These are phyloP conservation scores for Fusarium austroafricanum DNA, from an alignment of 2,329 filamentous ascomycete genomes.

Conservation along the genomic window DNA sequence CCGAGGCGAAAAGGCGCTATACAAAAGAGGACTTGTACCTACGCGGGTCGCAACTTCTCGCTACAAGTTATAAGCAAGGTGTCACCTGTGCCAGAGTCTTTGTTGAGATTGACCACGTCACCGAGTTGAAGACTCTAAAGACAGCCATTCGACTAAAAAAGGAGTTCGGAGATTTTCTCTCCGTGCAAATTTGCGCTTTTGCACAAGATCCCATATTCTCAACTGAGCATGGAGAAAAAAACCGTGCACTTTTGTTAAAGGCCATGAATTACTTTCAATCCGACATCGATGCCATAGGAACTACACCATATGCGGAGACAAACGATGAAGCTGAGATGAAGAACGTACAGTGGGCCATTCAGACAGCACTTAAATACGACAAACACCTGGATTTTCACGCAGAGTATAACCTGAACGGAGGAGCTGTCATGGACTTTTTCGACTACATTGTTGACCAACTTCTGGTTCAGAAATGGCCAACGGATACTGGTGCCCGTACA, in stretches of 20 bases:
- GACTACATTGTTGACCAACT: not conserved
- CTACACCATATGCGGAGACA: constrained; percentile 7
- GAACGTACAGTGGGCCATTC: constrained; percentile 15
- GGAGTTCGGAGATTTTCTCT: not conserved
- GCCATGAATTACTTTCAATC: not conserved
- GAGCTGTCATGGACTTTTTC: not conserved
- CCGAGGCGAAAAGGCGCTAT: constrained; percentile 25
- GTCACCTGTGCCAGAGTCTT: not conserved
- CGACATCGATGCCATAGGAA: not conserved
- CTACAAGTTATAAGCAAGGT: constrained; percentile 6
- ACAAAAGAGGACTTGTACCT: constrained; percentile 15
- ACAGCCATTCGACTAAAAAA: not conserved
- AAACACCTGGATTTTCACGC: constrained; percentile 15
- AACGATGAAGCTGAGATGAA: not conserved
- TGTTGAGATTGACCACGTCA: constrained; percentile 16
- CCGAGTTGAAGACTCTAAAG: not conserved
- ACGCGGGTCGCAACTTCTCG: constrained; percentile 16
- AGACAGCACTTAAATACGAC: not conserved
- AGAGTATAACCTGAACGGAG: not conserved
- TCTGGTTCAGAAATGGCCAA: not conserved
- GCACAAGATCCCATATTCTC: constrained; percentile 26
- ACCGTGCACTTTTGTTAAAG: not conserved
- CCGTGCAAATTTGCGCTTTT: constrained; percentile 13
- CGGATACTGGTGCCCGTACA: not conserved
- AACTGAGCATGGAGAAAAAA: not conserved